Conservation (phyloP, 164 flowering plant species). For the Piper longum region DNA sequence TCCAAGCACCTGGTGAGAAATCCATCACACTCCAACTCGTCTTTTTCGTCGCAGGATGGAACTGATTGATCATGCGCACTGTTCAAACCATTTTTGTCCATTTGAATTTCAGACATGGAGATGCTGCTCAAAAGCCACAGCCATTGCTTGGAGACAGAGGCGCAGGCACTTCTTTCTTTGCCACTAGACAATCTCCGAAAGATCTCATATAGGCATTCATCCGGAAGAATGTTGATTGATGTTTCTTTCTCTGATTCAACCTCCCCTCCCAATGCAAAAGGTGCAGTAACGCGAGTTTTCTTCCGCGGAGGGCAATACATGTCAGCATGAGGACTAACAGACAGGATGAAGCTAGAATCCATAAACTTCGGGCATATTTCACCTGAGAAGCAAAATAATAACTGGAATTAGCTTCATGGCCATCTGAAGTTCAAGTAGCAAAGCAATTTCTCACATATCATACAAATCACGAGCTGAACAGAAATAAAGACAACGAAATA, state of each 20-base stretch:
- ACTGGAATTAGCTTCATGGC: background rate
- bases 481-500: too few relatives aligned
- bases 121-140: slow-evolving; percentile 44
- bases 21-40: slow-evolving; percentile 35
- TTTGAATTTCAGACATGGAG: slow-evolving; percentile 28
- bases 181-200: slow-evolving; percentile 44
- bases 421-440: background rate
- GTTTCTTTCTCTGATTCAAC: slow-evolving; percentile 18
- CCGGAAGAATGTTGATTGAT: slow-evolving; percentile 59
- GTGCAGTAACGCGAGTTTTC: slow-evolving; percentile 23
- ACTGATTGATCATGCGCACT: background rate
- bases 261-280: slow-evolving; percentile 14
- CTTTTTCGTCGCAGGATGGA: slow-evolving; percentile 7
- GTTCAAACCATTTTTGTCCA: slow-evolving; percentile 6
- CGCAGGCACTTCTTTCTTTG: slow-evolving; percentile 45
- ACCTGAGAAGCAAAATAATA: slow-evolving; percentile 13
- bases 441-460: background rate
- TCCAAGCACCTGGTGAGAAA: slow-evolving; percentile 54
- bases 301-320: slow-evolving; percentile 28
- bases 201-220: slow-evolving; percentile 81
- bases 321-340: slow-evolving; percentile 18
- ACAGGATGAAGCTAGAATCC: slow-evolving; percentile 17
- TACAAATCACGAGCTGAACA: background rate
- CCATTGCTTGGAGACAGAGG: slow-evolving; percentile 79
- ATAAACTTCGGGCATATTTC: slow-evolving; percentile 13